Conservation (phyloP, 169 alveolate species). For the Blepharisma undulans region DNA sequence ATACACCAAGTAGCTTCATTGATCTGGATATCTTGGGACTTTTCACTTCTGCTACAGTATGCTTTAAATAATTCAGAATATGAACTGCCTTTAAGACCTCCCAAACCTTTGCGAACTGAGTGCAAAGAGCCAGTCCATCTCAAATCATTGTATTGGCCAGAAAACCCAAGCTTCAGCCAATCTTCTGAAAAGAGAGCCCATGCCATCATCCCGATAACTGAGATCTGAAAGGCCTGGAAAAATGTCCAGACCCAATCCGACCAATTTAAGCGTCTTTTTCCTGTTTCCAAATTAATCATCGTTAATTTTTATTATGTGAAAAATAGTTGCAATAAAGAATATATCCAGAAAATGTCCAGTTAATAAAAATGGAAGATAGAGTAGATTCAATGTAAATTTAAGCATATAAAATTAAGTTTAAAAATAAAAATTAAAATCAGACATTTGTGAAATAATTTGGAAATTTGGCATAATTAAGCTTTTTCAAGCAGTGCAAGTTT, state of each 20-base stretch:
- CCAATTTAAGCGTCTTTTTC: too few species aligned
- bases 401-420: too few species aligned
- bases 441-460: too few species aligned
- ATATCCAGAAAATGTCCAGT: too few species aligned
- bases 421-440: too few species aligned
- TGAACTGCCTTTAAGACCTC: background rate
- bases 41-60: background rate
- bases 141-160: background rate
- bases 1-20: background rate
- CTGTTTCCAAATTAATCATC: too few species aligned
- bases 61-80: background rate
- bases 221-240: background rate
- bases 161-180: background rate
- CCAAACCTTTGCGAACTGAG: background rate
- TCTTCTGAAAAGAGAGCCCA: background rate
- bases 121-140: background rate
- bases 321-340: too few species aligned
- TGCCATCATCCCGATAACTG: background rate
- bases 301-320: too few species aligned
- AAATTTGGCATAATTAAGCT: too few species aligned
- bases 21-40: background rate
- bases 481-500: slow-evolving; percentile 32
- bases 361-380: too few species aligned
- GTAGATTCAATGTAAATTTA: too few species aligned
- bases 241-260: too few species aligned